Percentiles rank a stretch among this genome's conserved stretches.
Conservation (phyloP, 148 eudicot species). For the Fagopyrum esculentum region DNA sequence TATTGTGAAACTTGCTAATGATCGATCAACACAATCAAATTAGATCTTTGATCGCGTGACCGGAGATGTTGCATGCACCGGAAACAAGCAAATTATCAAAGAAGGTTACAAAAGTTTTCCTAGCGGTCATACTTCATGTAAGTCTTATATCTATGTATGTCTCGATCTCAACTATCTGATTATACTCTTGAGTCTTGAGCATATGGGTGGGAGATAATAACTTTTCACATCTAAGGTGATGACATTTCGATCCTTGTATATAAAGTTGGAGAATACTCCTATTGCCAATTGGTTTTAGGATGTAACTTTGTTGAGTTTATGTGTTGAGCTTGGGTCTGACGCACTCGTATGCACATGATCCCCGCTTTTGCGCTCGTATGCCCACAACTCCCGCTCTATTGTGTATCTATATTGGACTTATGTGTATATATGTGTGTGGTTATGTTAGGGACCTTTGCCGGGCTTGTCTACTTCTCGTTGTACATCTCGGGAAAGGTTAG, state of each 20-base stretch:
- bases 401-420: background rate
- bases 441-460: slow-evolving; percentile 78
- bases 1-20: background rate
- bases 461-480: slow-evolving; percentile 62
- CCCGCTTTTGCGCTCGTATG: background rate
- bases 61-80: slow-evolving; percentile 22
- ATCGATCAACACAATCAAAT: background rate
- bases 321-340: no score
- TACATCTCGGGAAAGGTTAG: slow-evolving; percentile 61
- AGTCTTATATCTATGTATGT: slow-evolving; percentile 5
- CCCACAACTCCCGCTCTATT: background rate
- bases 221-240: background rate
- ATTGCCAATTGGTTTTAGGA: background rate
- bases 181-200: no score
- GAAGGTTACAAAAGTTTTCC: slow-evolving; percentile 39
- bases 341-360: background rate
- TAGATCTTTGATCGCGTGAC: slow-evolving; percentile 17
- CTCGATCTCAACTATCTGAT: no score
- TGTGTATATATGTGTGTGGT: background rate
- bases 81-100: slow-evolving; percentile 15
- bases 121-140: slow-evolving; percentile 35
- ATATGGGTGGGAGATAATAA: no score
- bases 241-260: background rate
- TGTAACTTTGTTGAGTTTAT: no score
- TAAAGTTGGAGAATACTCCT: background rate